Evolutionary conservation across 1,139 yeast genomes (phyloP), one percentile per base, ranked within the genome.

Genomic region (Debaryomyces sp.): DNA sequence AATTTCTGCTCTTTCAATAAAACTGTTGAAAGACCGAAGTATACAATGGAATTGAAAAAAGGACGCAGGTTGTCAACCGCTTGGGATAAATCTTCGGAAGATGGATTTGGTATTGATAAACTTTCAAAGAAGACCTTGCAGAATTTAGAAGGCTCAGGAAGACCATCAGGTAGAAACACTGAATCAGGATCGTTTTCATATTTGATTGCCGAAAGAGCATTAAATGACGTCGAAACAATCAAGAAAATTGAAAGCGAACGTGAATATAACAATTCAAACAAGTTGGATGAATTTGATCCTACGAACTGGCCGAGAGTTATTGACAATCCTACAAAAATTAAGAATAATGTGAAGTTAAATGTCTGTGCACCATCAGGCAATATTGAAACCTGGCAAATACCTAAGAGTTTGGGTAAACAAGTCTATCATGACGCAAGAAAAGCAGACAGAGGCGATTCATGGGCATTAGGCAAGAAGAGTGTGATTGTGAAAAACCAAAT

Each of bases 341-440:
- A 89, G 62, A 90, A 91, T 12, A 96, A 92, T 67, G 95, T 94
- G 24, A 75, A 82, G 27, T 73, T 94, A 66, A 89, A 85, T 51
- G 81, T 91, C 2, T 91, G 97, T 73, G 82, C 92, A 0, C 81
- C 91, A 1, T 77, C 86, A 8, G 97, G 96, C 0, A 77, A 80
- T 43, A 70, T 91, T 42, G 97, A 92, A 67, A 82, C 85, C 50
- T 90, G 97, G 96, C 87, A 85, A 23, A 79, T 94, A 4, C 88
- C 98, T 1, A 88, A 86, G 63, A 85, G 96, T 22, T 77, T 82
- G 49, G 89, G 89, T 10, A 83, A 84, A 56, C 87, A 84, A 55
- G 82, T 76, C 1, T 94, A 90, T 60, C 96, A 89, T 57, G 98
- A 94, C 70, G 97, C 97, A 0, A 78, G 98, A 51, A 92, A 94